A percentile compares a stretch with the other conserved stretches of the same genome.
phyloP scores from a whole-genome alignment of 208 protist genomes.

The Leishmania mexicana region DNA sequence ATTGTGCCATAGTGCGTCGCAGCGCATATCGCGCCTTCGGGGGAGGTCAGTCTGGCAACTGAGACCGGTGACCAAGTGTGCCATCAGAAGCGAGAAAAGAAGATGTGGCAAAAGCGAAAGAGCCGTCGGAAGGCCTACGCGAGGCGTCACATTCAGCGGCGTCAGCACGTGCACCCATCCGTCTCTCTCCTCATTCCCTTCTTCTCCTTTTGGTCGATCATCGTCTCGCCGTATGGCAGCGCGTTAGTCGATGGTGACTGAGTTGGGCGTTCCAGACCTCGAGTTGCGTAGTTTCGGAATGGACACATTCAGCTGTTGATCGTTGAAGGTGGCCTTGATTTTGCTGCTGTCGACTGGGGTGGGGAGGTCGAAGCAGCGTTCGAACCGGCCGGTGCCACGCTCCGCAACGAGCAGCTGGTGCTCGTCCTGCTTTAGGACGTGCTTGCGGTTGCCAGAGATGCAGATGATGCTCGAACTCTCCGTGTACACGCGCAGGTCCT shows the following conservation, averaged over 20 bases:
- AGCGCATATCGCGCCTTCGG: background rate
- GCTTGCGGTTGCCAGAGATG: conserved; percentile 67
- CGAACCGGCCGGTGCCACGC: conserved; percentile 66
- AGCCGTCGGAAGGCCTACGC: background rate
- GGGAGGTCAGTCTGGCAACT: background rate
- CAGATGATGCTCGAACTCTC: conserved; percentile 59
- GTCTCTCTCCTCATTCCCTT: background rate
- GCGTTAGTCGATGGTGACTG: conserved; percentile 55
- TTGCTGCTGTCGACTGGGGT: conserved; percentile 32
- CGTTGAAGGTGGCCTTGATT: conserved; percentile 58
- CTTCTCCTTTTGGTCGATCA: background rate
- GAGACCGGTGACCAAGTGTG: background rate
- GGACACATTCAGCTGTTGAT: conserved; percentile 55
- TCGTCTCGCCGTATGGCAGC: background rate
- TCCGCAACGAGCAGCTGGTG: conserved; percentile 45
- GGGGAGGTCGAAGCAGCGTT: conserved; percentile 77
- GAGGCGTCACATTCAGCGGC: background rate
- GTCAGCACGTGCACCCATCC: background rate
- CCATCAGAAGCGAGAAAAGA: background rate
- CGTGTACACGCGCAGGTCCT: conserved; percentile 68
- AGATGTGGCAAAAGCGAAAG: background rate
- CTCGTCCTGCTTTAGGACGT: conserved; percentile 38
- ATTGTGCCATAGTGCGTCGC: background rate
- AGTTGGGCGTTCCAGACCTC: conserved; percentile 14
- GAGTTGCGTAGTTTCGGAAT: conserved; percentile 47